Evolutionary conservation across 331 rosid species (phyloP).

Genomic region (Erythrophleum ivorense): DNA sequence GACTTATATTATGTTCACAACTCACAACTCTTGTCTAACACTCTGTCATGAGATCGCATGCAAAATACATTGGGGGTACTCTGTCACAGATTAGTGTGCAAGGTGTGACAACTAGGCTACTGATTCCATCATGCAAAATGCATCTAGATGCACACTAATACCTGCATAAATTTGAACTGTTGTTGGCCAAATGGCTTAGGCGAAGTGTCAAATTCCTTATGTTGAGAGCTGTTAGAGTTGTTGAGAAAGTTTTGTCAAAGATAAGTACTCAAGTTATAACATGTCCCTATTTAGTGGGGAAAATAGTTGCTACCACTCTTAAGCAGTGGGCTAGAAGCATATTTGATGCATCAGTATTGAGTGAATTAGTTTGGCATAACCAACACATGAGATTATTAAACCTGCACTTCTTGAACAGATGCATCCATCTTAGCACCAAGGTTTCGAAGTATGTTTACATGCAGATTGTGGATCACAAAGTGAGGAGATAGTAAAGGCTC

Average conservation of each 20-base stretch:
- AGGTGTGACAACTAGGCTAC: neutral
- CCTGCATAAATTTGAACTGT: neutral
- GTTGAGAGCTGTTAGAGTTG: neutral
- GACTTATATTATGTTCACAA: conserved; percentile 15
- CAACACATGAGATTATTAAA: neutral
- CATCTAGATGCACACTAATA: neutral
- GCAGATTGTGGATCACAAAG: neutral
- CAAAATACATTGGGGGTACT: neutral
- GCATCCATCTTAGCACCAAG: too few relatives aligned
- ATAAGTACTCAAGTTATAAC: neutral
- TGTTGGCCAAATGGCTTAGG: neutral
- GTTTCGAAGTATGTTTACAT: neutral
- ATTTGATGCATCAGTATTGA: neutral
- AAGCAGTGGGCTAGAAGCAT: neutral
- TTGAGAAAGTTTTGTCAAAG: neutral
- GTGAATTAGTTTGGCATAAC: neutral
- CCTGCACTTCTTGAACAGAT: too few relatives aligned
- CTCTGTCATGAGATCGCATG: conserved; percentile 14
- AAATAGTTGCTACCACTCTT: neutral
- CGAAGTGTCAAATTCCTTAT: neutral
- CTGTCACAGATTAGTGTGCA: neutral
- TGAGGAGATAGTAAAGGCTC: conserved; percentile 9
- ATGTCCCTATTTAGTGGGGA: neutral
- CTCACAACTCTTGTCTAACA: neutral
- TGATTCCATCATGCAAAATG: neutral